Evolutionary conservation across 805 yeast genomes (phyloP), one percentile per base, ranked within the genome.

Genomic region (Metschnikowia henanensis): DNA sequence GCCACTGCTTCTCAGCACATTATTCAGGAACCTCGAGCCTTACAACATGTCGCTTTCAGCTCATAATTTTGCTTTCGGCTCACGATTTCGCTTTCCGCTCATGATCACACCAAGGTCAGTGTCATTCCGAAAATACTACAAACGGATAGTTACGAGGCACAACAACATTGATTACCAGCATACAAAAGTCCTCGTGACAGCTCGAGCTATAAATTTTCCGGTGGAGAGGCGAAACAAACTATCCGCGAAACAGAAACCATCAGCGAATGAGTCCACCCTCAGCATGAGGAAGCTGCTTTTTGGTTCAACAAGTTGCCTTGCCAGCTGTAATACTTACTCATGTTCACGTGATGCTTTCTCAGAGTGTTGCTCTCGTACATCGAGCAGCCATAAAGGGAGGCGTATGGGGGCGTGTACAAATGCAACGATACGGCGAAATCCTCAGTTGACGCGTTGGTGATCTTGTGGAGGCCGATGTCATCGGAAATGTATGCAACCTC

Each of bases 321-420:
- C 80, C 83, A 76, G 49, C 84, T 76, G 61, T 79, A 81, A 54
- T 83, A 69, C 52, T 73, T 77, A 43, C 79, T 68, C 79, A 81
- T 75, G 57, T 74, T 72, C 43, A 81, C 84, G 54, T 75, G 81
- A 49, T 72, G 77, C 54, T 69, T 72, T 46, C 61, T 66, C 37
- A 83, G 83, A 41, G 68, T 68, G 26, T 57, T 61, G 30, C 72
- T 72, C 53, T 80, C 84, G 52, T 71, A 77, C 65, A 65, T 67
- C 38, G 70, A 61, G 46, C 81, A 79, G 17, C 81, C 83, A 55
- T 75, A 77, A 58, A 76, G 68, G 40, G 81, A 66, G 4, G 89
- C 91, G 59, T 82, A 82, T 7, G 91, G 89, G 6, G 91, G 90
- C 6, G 90, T 83, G 64, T 84, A 84, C 41, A 84, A 70, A 61